Evolutionary conservation across 306 rosid species (phyloP).

Genomic region (Castanea mollissima): DNA sequence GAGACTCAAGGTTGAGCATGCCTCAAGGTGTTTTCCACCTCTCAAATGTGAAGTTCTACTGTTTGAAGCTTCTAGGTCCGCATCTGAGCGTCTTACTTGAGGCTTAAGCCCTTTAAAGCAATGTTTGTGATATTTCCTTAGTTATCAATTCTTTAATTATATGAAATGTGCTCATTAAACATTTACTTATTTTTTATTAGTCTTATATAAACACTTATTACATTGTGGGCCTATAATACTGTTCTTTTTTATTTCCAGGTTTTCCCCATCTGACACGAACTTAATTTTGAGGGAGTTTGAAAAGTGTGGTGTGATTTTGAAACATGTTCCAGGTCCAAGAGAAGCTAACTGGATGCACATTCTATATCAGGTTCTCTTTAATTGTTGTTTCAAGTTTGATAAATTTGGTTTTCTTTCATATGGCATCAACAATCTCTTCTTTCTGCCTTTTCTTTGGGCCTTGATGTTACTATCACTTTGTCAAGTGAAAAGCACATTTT

Average conservation of each 20-base stretch:
- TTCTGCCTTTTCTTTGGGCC: background rate
- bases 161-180: background rate
- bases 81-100: background rate
- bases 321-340: constrained; percentile 93
- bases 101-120: background rate
- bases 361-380: constrained; percentile 66
- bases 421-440: background rate
- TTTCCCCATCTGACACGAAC: constrained; percentile 84
- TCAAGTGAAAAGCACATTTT: background rate
- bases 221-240: background rate
- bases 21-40: background rate
- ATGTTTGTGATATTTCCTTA: constrained; percentile 10
- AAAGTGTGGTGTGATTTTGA: constrained; percentile 91
- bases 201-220: background rate
- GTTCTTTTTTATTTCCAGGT: constrained; percentile 46
- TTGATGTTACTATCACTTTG: background rate
- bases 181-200: background rate
- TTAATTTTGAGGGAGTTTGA: constrained; percentile 90
- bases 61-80: constrained; percentile 15
- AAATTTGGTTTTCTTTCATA: background rate
- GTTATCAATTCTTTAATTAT: background rate
- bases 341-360: constrained; percentile 96
- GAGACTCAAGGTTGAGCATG: background rate
- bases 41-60: background rate
- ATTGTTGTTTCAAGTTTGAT: constrained; percentile 12